Base-by-base conservation (phyloP, 2,329 filamentous ascomycete genomes). In the Coniochaeta sp. region DNA sequence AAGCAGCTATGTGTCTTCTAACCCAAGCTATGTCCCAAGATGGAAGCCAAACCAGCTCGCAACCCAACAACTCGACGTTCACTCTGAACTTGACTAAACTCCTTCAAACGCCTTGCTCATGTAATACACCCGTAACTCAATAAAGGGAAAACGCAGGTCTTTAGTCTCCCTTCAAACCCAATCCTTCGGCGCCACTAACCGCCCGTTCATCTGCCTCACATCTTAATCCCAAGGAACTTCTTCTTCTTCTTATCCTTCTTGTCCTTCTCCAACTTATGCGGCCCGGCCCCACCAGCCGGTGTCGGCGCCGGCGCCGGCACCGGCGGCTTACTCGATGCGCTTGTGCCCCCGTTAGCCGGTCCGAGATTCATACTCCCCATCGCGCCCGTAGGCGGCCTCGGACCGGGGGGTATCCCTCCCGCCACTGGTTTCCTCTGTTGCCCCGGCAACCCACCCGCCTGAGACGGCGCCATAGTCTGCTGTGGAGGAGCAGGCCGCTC, bases 401-500 rank as follows among this genome's bases (percentile, higher is more conserved):
- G 60, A 1, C 68, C 67, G 16, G 64, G 53, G 0, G 71, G 71
- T 1, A 71, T 61, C 5, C 70, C 71, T 22, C 61, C 56, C 9
- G 60, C 65, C 55, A 59, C 67, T 55, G 52, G 52, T 53, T 52
- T 54, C 49, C 53, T 49, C 16, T 53, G n/a, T n/a, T n/a, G 53
- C 18, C 35, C 51, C 31, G 16, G 46, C 30, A 35, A n/a, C n/a
- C n/a, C n/a, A 38, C n/a, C 12, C 8, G 22, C 9, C 16, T 28
- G 13, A 27, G 30, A 50, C 49, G 42, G 33, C 24, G 47, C 50
- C 48, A 58, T 61, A 50, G 59, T 55, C 27, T 52, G 38, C 9
- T 77, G 77, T 2, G 77, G 71, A 1, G 85, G 82, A 33, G 58
- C 73, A 70, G 33, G 83, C 74, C 83, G 81, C 67, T 95, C 90